These are phyloP conservation scores for Phytophthora aleatoria DNA, from an alignment of 352 stramenopile genomes.

Conservation along the genomic window DNA sequence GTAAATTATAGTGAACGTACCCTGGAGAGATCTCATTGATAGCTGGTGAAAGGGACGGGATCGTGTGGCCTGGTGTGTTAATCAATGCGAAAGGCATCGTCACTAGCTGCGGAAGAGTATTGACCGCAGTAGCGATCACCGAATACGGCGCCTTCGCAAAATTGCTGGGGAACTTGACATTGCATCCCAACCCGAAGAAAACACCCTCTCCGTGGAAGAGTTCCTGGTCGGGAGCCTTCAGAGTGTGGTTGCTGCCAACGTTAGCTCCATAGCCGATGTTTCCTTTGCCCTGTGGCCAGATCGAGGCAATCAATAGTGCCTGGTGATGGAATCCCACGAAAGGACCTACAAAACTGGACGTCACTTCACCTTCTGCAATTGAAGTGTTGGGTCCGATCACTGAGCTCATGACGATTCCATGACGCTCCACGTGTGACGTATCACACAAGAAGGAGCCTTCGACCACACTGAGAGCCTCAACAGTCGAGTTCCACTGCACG, in stretches of 20 bases:
- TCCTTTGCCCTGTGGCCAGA: conserved; percentile 93
- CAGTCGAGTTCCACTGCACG: conserved; percentile 69
- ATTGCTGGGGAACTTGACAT: conserved; percentile 96
- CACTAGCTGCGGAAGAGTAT: conserved; percentile 87
- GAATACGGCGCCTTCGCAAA: conserved; percentile 92
- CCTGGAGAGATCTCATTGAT: conserved; percentile 87
- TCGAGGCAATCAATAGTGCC: conserved; percentile 89
- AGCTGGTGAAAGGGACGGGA: conserved; percentile 79
- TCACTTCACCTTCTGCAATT: conserved; percentile 91
- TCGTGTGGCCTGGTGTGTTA: conserved; percentile 72
- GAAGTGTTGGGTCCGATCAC: conserved; percentile 87
- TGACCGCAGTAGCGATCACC: conserved; percentile 93
- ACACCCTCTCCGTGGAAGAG: conserved; percentile 92
- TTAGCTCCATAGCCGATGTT: conserved; percentile 96
- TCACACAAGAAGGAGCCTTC: conserved; percentile 78
- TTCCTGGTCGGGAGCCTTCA: conserved; percentile 91
- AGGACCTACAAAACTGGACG: conserved; percentile 91
- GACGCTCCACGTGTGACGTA: conserved; percentile 74
- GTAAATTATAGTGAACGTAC: conserved; percentile 24
- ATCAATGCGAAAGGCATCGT: conserved; percentile 84
- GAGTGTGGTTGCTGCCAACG: conserved; percentile 97
- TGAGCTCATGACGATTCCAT: conserved; percentile 86
- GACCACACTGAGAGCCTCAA: conserved; percentile 74
- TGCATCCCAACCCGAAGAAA: conserved; percentile 95
- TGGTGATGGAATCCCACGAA: conserved; percentile 97